Base-by-base conservation (phyloP, 495 filamentous ascomycete species). In the Acidomyces sp. region DNA sequence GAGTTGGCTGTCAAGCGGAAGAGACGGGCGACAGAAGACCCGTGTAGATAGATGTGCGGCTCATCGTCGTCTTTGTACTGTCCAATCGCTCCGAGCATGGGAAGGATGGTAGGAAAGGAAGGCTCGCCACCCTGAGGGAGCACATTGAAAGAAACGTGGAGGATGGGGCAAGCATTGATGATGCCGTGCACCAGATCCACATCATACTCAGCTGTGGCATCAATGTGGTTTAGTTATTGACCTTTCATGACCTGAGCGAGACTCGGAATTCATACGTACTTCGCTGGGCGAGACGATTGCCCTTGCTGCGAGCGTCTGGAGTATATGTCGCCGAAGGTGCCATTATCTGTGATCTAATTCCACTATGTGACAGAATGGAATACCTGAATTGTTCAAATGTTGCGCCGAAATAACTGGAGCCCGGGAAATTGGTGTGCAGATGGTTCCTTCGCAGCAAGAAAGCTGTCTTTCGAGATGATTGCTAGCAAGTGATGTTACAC, bases 61-160 rank as follows among this genome's bases (percentile, higher is more conserved):
- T 69, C 56, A 6, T 73, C 69, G 40, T 74, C 77, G 16, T 78
- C 77, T 44, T 69, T 66, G 51, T 77, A 88, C 32, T 73, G 79
- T 15, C 70, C 80, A 77, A 88, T 84, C 48, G 75, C 73, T 30
- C 85, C 86, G 45, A 93, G 82, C 84, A 93, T 90, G 26, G 87
- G 87, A 0, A 95, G 66, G 46, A 80, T 75, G 37, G 72, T 67
- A 3, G 85, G 85, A 49, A 86, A 85, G 10, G 78, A 77, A 0
- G 69, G 65, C 5, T 64, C 63, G 16, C 69, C 62, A 16, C 43
- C 41, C 25, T 43, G 42, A 5, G 38, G 19, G 5, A 44, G 48
- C 3, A 59, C 53, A 24, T 65, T 68, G 72, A 93, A 94, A 39
- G 85, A 85, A 44, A 95, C 76, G 63, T 94, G 80, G 5, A 93